phyloP scores from a whole-genome alignment of 176 grass and related monocot species.

The Aegilops speltoides region DNA sequence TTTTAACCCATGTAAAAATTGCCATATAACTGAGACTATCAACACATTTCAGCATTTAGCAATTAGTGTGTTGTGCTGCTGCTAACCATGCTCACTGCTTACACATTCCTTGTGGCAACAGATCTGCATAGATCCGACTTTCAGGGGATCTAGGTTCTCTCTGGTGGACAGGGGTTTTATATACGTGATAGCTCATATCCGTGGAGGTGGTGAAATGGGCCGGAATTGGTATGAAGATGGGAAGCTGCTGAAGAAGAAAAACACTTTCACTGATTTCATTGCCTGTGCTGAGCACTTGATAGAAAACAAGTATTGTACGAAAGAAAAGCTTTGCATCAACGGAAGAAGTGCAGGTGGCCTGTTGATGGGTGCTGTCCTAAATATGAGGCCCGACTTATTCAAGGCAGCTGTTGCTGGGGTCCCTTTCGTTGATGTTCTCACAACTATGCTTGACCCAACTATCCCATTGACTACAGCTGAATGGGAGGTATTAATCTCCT shows the following conservation, averaged over 20 bases:
- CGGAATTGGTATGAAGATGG: conserved; percentile 90
- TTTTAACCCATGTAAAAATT: conserved; percentile 4
- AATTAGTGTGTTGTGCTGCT: neutral
- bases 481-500: conserved; percentile 66
- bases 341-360: conserved; percentile 92
- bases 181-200: conserved; percentile 88
- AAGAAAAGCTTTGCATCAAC: conserved; percentile 80
- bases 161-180: conserved; percentile 85
- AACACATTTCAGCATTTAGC: neutral
- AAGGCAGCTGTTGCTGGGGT: conserved; percentile 71
- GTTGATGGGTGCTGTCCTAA: conserved; percentile 68
- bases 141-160: conserved; percentile 66
- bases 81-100: neutral
- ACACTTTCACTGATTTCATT: conserved; percentile 97
- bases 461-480: conserved; percentile 85
- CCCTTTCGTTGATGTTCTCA: conserved; percentile 88
- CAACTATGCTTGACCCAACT: conserved; percentile 92
- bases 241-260: conserved; percentile 79
- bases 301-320: conserved; percentile 74
- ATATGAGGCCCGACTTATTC: conserved; percentile 95
- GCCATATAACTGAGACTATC: neutral
- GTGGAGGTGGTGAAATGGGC: conserved; percentile 95
- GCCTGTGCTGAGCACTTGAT: conserved; percentile 80
- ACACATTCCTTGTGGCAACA: conserved; percentile 27
- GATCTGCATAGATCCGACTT: conserved; percentile 76